These are phyloP conservation scores for Ophidiomyces ophidiicola DNA, from an alignment of 2,329 filamentous ascomycete genomes.

Conservation along the genomic window DNA sequence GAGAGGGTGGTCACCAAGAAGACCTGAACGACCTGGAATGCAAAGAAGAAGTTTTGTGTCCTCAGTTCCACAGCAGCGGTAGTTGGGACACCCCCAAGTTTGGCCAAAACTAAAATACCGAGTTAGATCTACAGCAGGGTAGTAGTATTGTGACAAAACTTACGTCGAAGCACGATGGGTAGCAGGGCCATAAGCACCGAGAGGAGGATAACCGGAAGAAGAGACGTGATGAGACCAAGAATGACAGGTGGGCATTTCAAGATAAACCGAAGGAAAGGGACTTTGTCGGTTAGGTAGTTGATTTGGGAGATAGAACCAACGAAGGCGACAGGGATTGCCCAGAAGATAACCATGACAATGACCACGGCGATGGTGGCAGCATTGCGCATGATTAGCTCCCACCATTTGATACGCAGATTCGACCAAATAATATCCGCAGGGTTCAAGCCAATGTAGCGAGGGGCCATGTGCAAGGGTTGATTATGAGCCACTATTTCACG, in stretches of 20 bases:
- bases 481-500: slow-evolving; percentile 56
- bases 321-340: slow-evolving; percentile 61
- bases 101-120: slow-evolving; percentile 57
- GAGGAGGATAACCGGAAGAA: slow-evolving; percentile 67
- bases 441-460: slow-evolving; percentile 69
- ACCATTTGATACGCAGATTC: slow-evolving; percentile 73
- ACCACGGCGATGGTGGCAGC: slow-evolving; percentile 61
- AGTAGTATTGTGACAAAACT: slow-evolving; percentile 22
- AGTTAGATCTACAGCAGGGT: not conserved
- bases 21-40: slow-evolving; percentile 61
- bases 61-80: slow-evolving; percentile 70
- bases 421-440: slow-evolving; percentile 78
- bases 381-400: slow-evolving; percentile 65
- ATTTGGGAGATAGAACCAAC: slow-evolving; percentile 84
- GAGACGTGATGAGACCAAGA: slow-evolving; percentile 69
- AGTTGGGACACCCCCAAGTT: slow-evolving; percentile 67
- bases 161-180: slow-evolving; percentile 65
- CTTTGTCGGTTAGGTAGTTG: slow-evolving; percentile 48
- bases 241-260: slow-evolving; percentile 56
- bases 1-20: slow-evolving; percentile 78
- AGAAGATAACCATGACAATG: slow-evolving; percentile 71
- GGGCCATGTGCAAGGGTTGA: slow-evolving; percentile 73
- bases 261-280: slow-evolving; percentile 64
- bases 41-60: slow-evolving; percentile 81
- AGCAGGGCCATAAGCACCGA: slow-evolving; percentile 77